Conservation (phyloP, 805 yeast genomes). For the Myxozyma geophila region DNA sequence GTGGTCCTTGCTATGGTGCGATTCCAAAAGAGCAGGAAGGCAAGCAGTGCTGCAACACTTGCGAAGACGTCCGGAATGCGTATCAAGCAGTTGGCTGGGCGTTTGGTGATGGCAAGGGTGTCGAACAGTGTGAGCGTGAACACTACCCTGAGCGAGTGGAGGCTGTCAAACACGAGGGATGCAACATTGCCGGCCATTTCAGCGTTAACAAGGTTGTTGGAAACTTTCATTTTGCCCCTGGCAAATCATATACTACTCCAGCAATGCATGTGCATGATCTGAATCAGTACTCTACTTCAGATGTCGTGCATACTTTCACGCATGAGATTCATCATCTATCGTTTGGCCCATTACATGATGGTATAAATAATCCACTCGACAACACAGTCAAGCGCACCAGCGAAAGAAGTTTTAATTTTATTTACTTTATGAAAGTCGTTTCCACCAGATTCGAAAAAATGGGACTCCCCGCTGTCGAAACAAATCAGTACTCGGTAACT, state of each 20-base stretch:
- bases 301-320: slow-evolving; percentile 68
- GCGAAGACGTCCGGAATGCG: slow-evolving; percentile 79
- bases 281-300: slow-evolving; percentile 62
- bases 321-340: slow-evolving; percentile 81
- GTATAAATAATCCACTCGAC: slow-evolving; percentile 50
- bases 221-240: slow-evolving; percentile 94
- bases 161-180: slow-evolving; percentile 76
- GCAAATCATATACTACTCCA: slow-evolving; percentile 67
- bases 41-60: slow-evolving; percentile 76
- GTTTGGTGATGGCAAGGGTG: slow-evolving; percentile 82
- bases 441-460: slow-evolving; percentile 82
- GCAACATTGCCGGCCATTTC: slow-evolving; percentile 80
- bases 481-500: slow-evolving; percentile 90
- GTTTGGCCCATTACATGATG: slow-evolving; percentile 61
- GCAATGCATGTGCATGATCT: slow-evolving; percentile 80
- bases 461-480: slow-evolving; percentile 57
- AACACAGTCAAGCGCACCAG: slow-evolving; percentile 56
- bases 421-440: slow-evolving; percentile 87
- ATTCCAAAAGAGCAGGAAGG: slow-evolving; percentile 58
- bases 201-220: slow-evolving; percentile 86
- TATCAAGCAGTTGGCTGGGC: slow-evolving; percentile 83
- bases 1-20: slow-evolving; percentile 94
- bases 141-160: slow-evolving; percentile 73
- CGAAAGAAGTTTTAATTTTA: slow-evolving; percentile 56
- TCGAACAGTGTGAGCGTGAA: slow-evolving; percentile 88